These are phyloP conservation scores for Neofusicoccum cordaticola DNA, from an alignment of 2,329 filamentous ascomycete genomes.

Conservation along the genomic window DNA sequence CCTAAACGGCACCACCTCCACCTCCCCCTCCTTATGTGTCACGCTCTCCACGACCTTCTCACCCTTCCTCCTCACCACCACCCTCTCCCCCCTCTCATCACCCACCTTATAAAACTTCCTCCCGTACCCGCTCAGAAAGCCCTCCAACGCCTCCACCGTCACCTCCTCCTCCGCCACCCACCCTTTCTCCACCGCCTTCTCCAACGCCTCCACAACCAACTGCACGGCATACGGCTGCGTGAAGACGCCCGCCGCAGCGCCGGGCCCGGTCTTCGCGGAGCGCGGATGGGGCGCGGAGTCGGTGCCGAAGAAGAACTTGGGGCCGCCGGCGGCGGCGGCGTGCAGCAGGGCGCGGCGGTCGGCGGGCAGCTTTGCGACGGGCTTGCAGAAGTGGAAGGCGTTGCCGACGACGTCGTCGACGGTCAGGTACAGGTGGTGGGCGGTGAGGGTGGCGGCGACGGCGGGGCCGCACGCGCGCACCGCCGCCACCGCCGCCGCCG, in stretches of 20 bases:
- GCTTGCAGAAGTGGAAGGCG: slow-evolving; percentile 78
- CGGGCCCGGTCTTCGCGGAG: slow-evolving; percentile 57
- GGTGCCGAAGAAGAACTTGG: slow-evolving; percentile 73
- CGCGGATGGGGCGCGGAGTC: slow-evolving; percentile 70
- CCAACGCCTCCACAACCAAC: slow-evolving; percentile 63
- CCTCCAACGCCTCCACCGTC: slow-evolving; percentile 53
- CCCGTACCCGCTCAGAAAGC: slow-evolving; percentile 58
- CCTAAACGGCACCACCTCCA: slow-evolving; percentile 66
- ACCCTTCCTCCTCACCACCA: slow-evolving; percentile 57
- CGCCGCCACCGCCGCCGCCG: slow-evolving; percentile 73
- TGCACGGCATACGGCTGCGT: slow-evolving; percentile 71
- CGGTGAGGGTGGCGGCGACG: slow-evolving; percentile 79
- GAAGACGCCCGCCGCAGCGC: slow-evolving; percentile 69
- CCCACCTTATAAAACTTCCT: slow-evolving; percentile 57
- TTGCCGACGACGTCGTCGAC: slow-evolving; percentile 64
- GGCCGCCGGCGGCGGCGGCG: slow-evolving; percentile 57
- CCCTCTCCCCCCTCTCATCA: slow-evolving; percentile 47
- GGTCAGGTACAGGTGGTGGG: slow-evolving; percentile 79
- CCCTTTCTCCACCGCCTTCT: slow-evolving; percentile 58
- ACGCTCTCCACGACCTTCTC: slow-evolving; percentile 56
- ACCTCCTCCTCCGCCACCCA: slow-evolving; percentile 55
- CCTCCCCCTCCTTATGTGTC: slow-evolving; percentile 48
- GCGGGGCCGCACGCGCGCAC: slow-evolving; percentile 73
- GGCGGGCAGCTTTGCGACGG: slow-evolving; percentile 61
- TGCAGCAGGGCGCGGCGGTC: slow-evolving; percentile 71